These are phyloP conservation scores for Protostelium mycophagum DNA, from an alignment of 78 protist species.

Conservation along the genomic window DNA sequence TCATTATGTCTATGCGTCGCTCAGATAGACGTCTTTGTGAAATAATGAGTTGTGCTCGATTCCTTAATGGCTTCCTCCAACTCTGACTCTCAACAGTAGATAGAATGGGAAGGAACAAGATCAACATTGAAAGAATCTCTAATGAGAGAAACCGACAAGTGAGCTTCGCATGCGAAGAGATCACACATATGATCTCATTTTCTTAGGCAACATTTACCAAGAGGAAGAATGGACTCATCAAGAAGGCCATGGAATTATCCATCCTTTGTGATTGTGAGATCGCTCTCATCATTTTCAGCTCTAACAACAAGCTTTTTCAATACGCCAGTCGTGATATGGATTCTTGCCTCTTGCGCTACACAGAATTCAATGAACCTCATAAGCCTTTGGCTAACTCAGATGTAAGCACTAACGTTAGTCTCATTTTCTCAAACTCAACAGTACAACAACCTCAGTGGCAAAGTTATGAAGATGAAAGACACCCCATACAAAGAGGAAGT, in stretches of 20 bases:
- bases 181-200: too few species aligned
- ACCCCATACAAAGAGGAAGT: too few species aligned
- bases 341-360: conserved; percentile 36
- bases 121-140: too few species aligned
- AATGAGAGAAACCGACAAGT: too few species aligned
- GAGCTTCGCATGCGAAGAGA: too few species aligned
- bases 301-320: conserved; percentile 53
- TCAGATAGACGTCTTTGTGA: too few species aligned
- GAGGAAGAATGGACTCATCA: conserved; percentile 78
- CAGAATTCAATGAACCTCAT: conserved; percentile 14
- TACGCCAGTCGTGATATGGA: conserved; percentile 56
- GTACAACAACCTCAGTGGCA: neutral
- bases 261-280: conserved; percentile 78
- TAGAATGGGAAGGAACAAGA: too few species aligned
- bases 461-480: neutral
- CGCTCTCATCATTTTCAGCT: conserved; percentile 64
- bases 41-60: too few species aligned
- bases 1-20: too few species aligned
- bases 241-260: conserved; percentile 84
- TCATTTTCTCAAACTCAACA: neutral
- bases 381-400: neutral
- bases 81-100: too few species aligned
- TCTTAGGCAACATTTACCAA: conserved; percentile 71
- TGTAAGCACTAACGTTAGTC: neutral
- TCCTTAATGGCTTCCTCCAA: too few species aligned